phyloP scores from a whole-genome alignment of 257 asterid genomes.

The Jacaranda mimosifolia region DNA sequence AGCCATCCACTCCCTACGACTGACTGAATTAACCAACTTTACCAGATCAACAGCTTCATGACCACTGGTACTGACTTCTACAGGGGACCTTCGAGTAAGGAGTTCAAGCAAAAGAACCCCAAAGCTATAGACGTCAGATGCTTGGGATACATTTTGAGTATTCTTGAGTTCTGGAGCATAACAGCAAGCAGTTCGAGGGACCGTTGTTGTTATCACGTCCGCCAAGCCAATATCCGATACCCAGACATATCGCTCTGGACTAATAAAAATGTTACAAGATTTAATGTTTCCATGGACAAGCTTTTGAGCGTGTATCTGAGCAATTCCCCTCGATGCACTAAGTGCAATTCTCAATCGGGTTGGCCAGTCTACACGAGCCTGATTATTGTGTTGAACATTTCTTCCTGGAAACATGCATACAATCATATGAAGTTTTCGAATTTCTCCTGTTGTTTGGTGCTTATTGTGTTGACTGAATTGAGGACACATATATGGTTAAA shows the following conservation, averaged over 20 bases:
- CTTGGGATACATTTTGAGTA: slow-evolving; percentile 16
- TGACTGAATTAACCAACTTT: neutral
- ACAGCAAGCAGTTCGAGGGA: neutral
- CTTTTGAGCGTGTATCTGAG: slow-evolving; percentile 10
- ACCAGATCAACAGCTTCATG: neutral
- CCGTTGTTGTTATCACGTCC: neutral
- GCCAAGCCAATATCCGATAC: slow-evolving; percentile 17
- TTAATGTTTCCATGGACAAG: slow-evolving; percentile 24
- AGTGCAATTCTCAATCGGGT: neutral
- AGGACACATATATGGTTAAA: no score
- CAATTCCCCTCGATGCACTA: neutral
- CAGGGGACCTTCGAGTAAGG: neutral
- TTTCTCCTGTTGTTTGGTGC: no score
- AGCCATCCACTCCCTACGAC: neutral
- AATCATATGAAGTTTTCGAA: neutral
- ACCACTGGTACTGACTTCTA: neutral
- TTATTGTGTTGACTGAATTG: no score
- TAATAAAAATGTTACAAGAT: slow-evolving; percentile 16
- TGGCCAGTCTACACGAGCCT: slow-evolving; percentile 15
- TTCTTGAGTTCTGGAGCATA: slow-evolving; percentile 26
- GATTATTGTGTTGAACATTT: neutral
- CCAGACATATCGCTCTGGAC: neutral
- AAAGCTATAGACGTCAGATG: slow-evolving; percentile 28
- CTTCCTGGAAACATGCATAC: neutral
- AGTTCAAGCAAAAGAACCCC: slow-evolving; percentile 30